Evolutionary conservation across 2,329 filamentous ascomycete genomes (phyloP), one percentile per base, ranked within the genome.

Genomic region (Lachnellula arida): DNA sequence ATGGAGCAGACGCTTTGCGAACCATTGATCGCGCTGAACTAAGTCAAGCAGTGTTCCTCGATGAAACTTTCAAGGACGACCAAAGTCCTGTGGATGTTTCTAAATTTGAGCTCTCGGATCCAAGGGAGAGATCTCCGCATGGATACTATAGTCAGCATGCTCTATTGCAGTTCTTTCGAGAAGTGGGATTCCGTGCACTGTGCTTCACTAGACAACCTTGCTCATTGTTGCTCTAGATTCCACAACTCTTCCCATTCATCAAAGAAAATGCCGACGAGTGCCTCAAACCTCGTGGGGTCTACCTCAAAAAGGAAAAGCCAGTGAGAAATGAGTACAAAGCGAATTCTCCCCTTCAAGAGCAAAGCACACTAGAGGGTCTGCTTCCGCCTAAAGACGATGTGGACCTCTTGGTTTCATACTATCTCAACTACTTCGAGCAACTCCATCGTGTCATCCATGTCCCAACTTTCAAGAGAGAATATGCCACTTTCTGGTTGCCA

Each of bases 21-120:
- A 7, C 2, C 17, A 34, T 42, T 37, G 40, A 25, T 42, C 23
- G 35, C 12, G 12, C 12, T 39, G 43, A 42, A 15, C 19, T 22
- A 22, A 19, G 40, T 4, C 23, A 52, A 47, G 11, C 42, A 19
- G 8, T 12, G 9, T 37, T 56, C 8, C 17, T 34, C 9, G 43
- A 32, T 51, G 17, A 40, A 43, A 50, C 8, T 12, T 17, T n/a
- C 42, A 42, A 53, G 22, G 8, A 22, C n/a, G 22, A 15, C 12
- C 12, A 17, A 28, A 11, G 14, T 15, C n/a, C 22, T 9, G 23
- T 2, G 12, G 8, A 46, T 12, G 2, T 28, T 32, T 32, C 22
- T 17, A 51, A 53, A 11, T 40, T n/a, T 3, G 55, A 57, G 37
- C 56, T 58, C 37, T 51, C 43, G 6, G 57, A 63, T 55, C 65